Evolutionary conservation across 345 rosid genomes (phyloP), one percentile per base, ranked within the genome.

Genomic region (Eutrema heterophyllum): DNA sequence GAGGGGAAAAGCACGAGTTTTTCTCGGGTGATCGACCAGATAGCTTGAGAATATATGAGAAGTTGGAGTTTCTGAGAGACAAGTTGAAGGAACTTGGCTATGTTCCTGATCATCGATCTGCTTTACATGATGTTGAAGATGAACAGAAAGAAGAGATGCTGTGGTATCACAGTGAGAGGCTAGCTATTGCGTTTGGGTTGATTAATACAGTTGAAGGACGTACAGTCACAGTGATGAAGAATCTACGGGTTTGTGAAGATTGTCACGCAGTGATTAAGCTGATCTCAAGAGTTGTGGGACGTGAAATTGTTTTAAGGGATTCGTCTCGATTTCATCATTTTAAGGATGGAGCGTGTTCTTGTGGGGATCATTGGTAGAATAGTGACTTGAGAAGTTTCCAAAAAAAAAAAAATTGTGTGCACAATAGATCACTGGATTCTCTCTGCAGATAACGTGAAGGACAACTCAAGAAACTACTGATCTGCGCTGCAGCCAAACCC

Each of bases 221-320:
- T 48, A 24, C 66, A 7, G 71, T 87, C 61, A 87, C 85, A 26
- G 89, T 89, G 59, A 87, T 91, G 88, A 89, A 91, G 71, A 89
- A 89, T 72, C 86, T 91, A 24, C 79, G 97, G 5, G 87, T 85
- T 7, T 86, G 97, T 68, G 91, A 85, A 58, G 90, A 89, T 75
- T 87, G 90, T 75, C 89, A 86, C 79, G 62, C 83, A 38, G 87
- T 74, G 21, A 76, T 86, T 36, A 86, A 86, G 78, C 77, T 83
- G n/a, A 80, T 84, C 13, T 81, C 89, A 10, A 80, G 62, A 53
- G 77, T 87, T 38, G 85, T 79, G 27, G 79, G 73, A 8, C 84
- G 84, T 36, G 81, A 81, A 73, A 83, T 86, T 62, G 71, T 86
- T 65, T 80, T 89, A 15, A 80, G 95, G 45, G 91, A 87, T 78